These are phyloP conservation scores for Pythium biforme DNA, from an alignment of 352 stramenopile species.

Conservation along the genomic window DNA sequence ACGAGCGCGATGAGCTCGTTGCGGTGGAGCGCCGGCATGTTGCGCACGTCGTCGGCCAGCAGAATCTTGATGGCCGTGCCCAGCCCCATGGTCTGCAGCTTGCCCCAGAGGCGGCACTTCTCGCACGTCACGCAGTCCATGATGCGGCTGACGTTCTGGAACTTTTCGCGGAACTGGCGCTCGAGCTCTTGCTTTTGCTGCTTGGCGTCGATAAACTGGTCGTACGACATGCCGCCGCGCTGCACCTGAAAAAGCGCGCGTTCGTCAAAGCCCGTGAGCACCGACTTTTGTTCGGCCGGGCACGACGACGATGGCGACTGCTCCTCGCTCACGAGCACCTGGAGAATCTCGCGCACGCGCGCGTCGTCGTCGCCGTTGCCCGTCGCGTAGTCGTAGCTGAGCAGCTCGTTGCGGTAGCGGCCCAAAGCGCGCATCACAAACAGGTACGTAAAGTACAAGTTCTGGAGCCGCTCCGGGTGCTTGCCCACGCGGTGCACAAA, in stretches of 20 bases:
- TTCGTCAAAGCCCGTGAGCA: slow-evolving; percentile 88
- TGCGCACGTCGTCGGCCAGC: slow-evolving; percentile 86
- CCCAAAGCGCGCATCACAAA: slow-evolving; percentile 95
- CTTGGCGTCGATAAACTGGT: slow-evolving; percentile 57
- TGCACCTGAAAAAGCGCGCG: slow-evolving; percentile 83
- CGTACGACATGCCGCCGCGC: slow-evolving; percentile 46
- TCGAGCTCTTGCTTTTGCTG: slow-evolving; percentile 63
- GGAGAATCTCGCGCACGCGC: slow-evolving; percentile 67
- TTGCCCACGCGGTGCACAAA: slow-evolving; percentile 90
- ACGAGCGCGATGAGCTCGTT: slow-evolving; percentile 99
- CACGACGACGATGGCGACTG: slow-evolving; percentile 43
- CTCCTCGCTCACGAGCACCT: slow-evolving; percentile 64
- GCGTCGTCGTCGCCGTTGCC: slow-evolving; percentile 89
- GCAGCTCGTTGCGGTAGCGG: slow-evolving; percentile 91
- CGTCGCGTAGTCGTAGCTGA: slow-evolving; percentile 94
- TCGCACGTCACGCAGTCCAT: slow-evolving; percentile 99
- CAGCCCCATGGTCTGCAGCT: slow-evolving; percentile 96
- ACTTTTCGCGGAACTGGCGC: slow-evolving; percentile 87
- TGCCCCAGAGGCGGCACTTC: slow-evolving; percentile 98
- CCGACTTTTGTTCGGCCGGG: slow-evolving; percentile 56
- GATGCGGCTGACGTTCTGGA: slow-evolving; percentile 97
- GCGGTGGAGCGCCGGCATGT: slow-evolving; percentile 75
- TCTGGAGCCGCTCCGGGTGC: slow-evolving; percentile 94
- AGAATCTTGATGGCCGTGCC: slow-evolving; percentile 97
- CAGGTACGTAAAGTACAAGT: slow-evolving; percentile 98